A percentile compares a stretch with the other conserved stretches of the same genome.
Evolutionary conservation across 192 early-diverging fungal species (phyloP).

Genomic region (Gryganskiella cystojenkinii): DNA sequence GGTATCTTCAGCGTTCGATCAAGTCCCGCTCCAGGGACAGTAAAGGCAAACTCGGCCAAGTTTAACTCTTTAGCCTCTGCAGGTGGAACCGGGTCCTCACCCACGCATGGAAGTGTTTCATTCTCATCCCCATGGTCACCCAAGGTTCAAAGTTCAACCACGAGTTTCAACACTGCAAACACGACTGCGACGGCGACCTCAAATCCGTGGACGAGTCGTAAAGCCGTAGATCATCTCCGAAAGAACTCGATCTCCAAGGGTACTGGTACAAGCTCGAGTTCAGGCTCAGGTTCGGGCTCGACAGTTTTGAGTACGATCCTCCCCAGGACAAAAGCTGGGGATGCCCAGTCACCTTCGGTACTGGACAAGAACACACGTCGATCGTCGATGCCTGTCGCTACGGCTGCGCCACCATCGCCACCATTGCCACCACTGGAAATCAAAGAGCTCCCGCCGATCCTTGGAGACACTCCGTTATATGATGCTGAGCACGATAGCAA

Average conservation of each 20-base stretch:
- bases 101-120: not conserved
- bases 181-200: slow-evolving; percentile 9
- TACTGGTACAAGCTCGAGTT: not conserved
- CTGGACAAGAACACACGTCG: no score
- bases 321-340: slow-evolving; percentile 11
- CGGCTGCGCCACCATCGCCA: not conserved
- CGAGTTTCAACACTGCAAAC: not conserved
- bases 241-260: slow-evolving; percentile 19
- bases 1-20: slow-evolving; percentile 15
- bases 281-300: not conserved
- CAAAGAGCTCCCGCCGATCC: slow-evolving; percentile 42
- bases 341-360: not conserved
- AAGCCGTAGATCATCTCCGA: slow-evolving; percentile 11
- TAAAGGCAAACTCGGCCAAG: slow-evolving; percentile 30
- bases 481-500: slow-evolving; percentile 30
- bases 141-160: slow-evolving; percentile 1
- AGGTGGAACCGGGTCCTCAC: not conserved
- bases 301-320: not conserved
- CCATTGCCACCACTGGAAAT: slow-evolving; percentile 1
- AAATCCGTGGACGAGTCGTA: slow-evolving; percentile 33
- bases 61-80: slow-evolving; percentile 17
- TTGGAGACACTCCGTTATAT: not conserved
- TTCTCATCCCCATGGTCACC: not conserved
- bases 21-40: slow-evolving; percentile 18
- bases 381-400: not conserved